Evolutionary conservation across 305 asterid genomes (phyloP), one percentile per base, ranked within the genome.

Genomic region (Coffea humblotiana): DNA sequence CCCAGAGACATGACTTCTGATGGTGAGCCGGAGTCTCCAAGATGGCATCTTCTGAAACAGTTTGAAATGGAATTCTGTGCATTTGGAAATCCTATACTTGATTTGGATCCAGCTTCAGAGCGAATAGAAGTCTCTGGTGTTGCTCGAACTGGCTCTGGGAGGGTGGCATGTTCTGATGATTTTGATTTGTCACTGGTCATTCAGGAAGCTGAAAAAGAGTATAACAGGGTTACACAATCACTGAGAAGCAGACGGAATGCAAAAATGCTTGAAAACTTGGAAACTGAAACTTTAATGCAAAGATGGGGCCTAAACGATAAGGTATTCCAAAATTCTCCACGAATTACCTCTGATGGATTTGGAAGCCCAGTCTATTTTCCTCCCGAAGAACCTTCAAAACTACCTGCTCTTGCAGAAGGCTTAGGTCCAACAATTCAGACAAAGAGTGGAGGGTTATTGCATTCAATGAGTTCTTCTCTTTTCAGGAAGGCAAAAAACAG

Each of bases 341-440:
- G 74, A 64, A 79, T 71, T 79, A 77, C 77, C 81, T 85, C 94
- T 49, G 93, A 93, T 80, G 97, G 94, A 78, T 95, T 95, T 86
- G 98, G 99, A 78, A 95, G 99, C 83, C 98, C 98, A 8, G 88
- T 95, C 48, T 89, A 89, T 86, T 71, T 86, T 72, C 90, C 93
- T 66, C 80, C 85, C 27, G 91, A 89, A 86, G 91, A 89, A 76
- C 91, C 92, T 48, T 80, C 82, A 47, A 81, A 79, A 75, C 77
- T 85, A 68, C 89, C 91, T 56, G 83, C 88, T 81, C 89, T 90
- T 77, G 93, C 89, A 70, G 97, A 91, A 75, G 92, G 92, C 37
- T 19, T 92, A 71, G 97, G 98, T 72, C 86, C 96, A 15, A 71
- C 86, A 66, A 78, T 92, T 76, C 86, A 63, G 82, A 87, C 81